phyloP scores from a whole-genome alignment of 306 rosid genomes.

The Ceratonia siliqua region DNA sequence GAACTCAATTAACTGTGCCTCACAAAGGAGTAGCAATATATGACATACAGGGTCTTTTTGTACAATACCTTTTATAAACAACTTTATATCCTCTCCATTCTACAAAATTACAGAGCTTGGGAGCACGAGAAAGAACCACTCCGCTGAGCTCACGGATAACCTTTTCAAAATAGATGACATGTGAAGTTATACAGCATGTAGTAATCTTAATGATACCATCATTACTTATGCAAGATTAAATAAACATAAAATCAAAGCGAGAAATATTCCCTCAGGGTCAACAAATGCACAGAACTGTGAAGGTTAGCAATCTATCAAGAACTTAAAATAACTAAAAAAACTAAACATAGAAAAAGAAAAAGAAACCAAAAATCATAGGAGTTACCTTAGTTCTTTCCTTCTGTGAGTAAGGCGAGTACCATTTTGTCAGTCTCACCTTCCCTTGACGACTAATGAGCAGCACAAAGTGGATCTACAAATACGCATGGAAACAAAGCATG shows the following conservation, averaged over 20 bases:
- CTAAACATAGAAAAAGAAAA: not conserved
- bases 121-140: conserved; percentile 78
- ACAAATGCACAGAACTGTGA: not conserved
- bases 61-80: conserved; percentile 80
- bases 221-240: not conserved
- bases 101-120: conserved; percentile 92
- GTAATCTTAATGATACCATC: not conserved
- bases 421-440: conserved; percentile 89
- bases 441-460: conserved; percentile 94
- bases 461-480: conserved; percentile 81
- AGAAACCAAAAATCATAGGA: not conserved
- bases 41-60: not conserved
- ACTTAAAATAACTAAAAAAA: not conserved
- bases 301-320: not conserved
- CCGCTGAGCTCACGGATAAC: conserved; percentile 87
- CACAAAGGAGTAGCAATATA: not conserved
- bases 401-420: conserved; percentile 93
- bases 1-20: not conserved
- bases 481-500: conserved; percentile 23
- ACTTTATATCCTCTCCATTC: conserved; percentile 94
- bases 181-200: conserved; percentile 22
- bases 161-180: conserved; percentile 31
- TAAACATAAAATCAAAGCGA: not conserved
- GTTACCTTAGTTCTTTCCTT: conserved; percentile 86
- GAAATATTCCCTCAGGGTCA: not conserved